These are phyloP conservation scores for Eucalyptus regnans DNA, from an alignment of 345 rosid species.

Conservation along the genomic window DNA sequence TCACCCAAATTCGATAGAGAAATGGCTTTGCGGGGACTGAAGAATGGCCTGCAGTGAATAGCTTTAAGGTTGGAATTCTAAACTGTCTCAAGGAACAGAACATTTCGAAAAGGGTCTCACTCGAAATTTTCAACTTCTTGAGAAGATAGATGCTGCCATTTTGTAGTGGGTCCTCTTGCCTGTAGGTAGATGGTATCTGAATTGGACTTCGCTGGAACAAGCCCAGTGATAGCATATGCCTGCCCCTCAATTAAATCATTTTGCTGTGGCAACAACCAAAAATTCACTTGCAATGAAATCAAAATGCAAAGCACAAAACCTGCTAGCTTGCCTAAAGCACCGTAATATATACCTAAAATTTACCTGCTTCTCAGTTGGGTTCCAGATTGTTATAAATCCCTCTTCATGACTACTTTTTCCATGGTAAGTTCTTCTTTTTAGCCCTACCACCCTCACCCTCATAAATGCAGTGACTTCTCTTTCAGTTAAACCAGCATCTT, in stretches of 20 bases:
- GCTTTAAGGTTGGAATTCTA: not conserved
- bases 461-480: conserved; percentile 83
- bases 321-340: not conserved
- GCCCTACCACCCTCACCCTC: conserved; percentile 81
- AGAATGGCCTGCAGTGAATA: conserved; percentile 58
- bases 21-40: conserved; percentile 57
- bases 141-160: conserved; percentile 56
- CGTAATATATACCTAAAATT: not conserved
- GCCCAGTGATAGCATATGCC: conserved; percentile 56
- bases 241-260: conserved; percentile 75
- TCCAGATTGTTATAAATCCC: conserved; percentile 89
- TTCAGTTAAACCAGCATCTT: conserved; percentile 53
- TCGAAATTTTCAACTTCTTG: conserved; percentile 22
- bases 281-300: not conserved
- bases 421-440: conserved; percentile 18
- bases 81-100: not conserved
- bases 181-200: conserved; percentile 68
- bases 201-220: conserved; percentile 49
- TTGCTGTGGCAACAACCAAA: conserved; percentile 29
- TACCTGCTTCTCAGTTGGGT: conserved; percentile 87
- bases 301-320: not conserved
- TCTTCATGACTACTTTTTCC: conserved; percentile 30
- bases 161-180: conserved; percentile 60
- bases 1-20: conserved; percentile 52
- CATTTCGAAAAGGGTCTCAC: conserved; percentile 27